Percentiles rank a stretch among this genome's conserved stretches.
phyloP scores from a whole-genome alignment of 106 monocot species.

The Phalaenopsis aphrodite region DNA sequence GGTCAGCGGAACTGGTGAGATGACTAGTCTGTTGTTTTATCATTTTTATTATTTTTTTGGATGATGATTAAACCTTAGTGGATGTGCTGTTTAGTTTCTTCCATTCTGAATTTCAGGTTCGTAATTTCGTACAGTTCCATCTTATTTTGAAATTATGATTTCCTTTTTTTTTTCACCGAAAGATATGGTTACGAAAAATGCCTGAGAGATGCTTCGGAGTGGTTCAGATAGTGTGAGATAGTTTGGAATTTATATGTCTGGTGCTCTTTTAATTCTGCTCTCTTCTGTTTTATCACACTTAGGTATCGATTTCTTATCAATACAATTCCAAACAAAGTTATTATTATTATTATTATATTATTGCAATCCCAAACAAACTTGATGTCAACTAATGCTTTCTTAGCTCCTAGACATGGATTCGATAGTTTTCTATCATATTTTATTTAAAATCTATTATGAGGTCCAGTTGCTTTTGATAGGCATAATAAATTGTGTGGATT shows the following conservation, averaged over 20 bases:
- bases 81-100: no score
- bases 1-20: constrained; percentile 91
- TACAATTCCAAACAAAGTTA: background rate
- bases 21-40: background rate
- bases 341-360: no score
- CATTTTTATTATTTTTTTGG: background rate
- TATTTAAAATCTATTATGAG: background rate
- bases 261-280: background rate
- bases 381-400: no score
- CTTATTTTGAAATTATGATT: background rate
- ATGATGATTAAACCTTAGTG: no score
- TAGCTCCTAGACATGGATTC: background rate
- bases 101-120: background rate
- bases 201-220: background rate
- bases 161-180: background rate
- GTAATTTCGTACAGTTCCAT: background rate
- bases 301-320: background rate
- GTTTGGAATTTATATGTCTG: background rate
- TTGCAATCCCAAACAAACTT: no score
- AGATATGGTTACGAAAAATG: background rate
- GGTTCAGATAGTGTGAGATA: background rate
- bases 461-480: no score
- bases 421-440: background rate
- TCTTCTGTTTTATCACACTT: background rate
- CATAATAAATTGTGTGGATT: background rate